Evolutionary conservation across 257 asterid species (phyloP).

Genomic region (Dorcoceras hygrometricum): DNA sequence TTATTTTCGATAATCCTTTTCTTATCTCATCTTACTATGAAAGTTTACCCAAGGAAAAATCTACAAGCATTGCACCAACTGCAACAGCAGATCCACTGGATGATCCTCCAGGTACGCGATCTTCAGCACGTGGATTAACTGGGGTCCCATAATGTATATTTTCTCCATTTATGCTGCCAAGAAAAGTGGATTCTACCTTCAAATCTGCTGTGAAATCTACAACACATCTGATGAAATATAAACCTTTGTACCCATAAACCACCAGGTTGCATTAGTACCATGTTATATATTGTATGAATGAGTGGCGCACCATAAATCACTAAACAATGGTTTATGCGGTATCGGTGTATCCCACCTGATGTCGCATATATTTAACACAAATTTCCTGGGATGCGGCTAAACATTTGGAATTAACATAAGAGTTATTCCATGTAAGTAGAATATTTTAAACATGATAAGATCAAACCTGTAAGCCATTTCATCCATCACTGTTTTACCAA

Average conservation of each 20-base stretch:
- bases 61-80: slow-evolving; percentile 67
- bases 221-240: background rate
- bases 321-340: background rate
- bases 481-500: slow-evolving; percentile 87
- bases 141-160: slow-evolving; percentile 85
- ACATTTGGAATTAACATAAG: no score
- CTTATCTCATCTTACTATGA: no score
- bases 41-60: slow-evolving; percentile 74
- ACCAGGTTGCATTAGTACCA: background rate
- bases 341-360: background rate
- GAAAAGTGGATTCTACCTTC: slow-evolving; percentile 14
- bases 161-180: slow-evolving; percentile 88
- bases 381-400: no score
- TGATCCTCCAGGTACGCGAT: slow-evolving; percentile 94
- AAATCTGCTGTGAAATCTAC: no score
- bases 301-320: background rate
- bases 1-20: background rate
- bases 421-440: no score
- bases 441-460: background rate
- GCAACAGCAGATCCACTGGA: slow-evolving; percentile 97
- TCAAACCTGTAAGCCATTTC: slow-evolving; percentile 96
- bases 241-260: background rate
- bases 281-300: background rate
- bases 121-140: slow-evolving; percentile 68
- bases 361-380: no score